Base-by-base conservation (phyloP, 2,329 filamentous ascomycete genomes). In the Cryphonectria radicalis region DNA sequence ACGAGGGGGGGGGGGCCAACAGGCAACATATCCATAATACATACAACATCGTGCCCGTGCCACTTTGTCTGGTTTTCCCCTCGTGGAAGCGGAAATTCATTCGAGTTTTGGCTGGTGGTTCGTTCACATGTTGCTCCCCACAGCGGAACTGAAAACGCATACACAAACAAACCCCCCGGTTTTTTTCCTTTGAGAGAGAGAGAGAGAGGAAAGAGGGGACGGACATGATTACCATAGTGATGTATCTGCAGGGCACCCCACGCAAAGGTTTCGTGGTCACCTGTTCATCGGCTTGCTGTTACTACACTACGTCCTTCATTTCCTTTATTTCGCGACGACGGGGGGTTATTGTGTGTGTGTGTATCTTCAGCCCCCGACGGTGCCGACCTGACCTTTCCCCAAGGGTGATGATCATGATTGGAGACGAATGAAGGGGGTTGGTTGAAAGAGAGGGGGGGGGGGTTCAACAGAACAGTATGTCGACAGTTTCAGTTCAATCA, bases 271-370 rank as follows among this genome's bases (percentile, higher is more conserved):
- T n/a, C 35, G 7, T 60, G 37, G 37, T 67, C 55, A 50, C 43
- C 40, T 59, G 50, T 32, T 55, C 17, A 46, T 35, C 57, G 10
- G 19, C 22, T n/a, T n/a, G 32, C 50, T 10, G n/a, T 60, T 64
- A 37, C 65, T 37, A 37, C 53, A 59, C 13, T 7, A n/a, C 25
- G 17, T 68, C 66, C 66, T 50, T 68, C 55, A 62, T 68, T 50
- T 50, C 55, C 17, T 32, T 46, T 10, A 1, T 50, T 50, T n/a
- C 19, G 37, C 25, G 25, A 25, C 40, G 43, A 22, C 43, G 17
- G 43, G 43, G 17, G 43, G 19, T 19, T 50, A 1, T 13, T 46
- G 37, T 37, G 37, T 37, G 37, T 37, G 37, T 40, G 37, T 13
- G 8, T 40, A 13, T 40, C 4, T 59, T 37, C 22, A 19, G n/a